Evolutionary conservation across 306 rosid genomes (phyloP).

Genomic region (Dalbergia cultrata): DNA sequence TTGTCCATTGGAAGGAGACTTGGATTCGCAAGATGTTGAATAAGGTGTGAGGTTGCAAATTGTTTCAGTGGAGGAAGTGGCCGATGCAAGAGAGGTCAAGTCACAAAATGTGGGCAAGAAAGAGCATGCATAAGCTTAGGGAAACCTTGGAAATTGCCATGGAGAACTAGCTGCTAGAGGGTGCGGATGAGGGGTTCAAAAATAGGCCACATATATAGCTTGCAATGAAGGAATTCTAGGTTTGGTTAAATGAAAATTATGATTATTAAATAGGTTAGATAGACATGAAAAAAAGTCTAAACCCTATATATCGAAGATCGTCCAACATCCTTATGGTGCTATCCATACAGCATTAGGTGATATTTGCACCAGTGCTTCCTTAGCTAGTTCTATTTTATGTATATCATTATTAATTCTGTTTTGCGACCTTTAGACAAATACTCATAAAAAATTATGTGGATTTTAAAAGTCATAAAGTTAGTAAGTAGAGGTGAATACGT

Average conservation of each 20-base stretch:
- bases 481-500: too few relatives aligned
- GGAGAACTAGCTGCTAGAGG: background rate
- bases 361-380: background rate
- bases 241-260: background rate
- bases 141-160: conserved; percentile 38
- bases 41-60: conserved; percentile 47
- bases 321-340: too few relatives aligned
- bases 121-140: conserved; percentile 5
- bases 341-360: background rate
- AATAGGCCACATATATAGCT: conserved; percentile 25
- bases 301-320: too few relatives aligned
- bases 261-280: background rate
- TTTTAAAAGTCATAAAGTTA: background rate
- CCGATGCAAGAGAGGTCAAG: conserved; percentile 2
- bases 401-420: background rate
- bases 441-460: too few relatives aligned
- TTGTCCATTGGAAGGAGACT: conserved; percentile 10
- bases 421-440: background rate
- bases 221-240: background rate
- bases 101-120: conserved; percentile 2
- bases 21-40: conserved; percentile 44
- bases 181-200: background rate
- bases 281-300: background rate
- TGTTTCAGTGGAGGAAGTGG: conserved; percentile 4
- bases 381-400: background rate